These are phyloP conservation scores for Penicillium polonicum DNA, from an alignment of 2,329 filamentous ascomycete genomes.

Conservation along the genomic window DNA sequence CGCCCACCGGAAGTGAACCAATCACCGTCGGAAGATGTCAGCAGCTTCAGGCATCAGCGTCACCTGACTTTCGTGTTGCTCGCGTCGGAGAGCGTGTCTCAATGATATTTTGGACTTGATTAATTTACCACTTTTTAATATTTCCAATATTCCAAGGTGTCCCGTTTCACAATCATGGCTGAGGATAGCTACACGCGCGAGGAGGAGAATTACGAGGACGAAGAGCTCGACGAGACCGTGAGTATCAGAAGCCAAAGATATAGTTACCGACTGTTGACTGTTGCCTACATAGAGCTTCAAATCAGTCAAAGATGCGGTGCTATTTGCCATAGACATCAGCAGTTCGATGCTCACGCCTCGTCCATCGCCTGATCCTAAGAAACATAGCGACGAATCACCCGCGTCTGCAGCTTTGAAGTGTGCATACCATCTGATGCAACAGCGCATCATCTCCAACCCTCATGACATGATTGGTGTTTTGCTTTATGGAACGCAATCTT, in stretches of 20 bases:
- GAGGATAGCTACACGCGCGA: conserved; percentile 39
- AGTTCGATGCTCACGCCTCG: conserved; percentile 76
- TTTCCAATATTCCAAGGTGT: background rate
- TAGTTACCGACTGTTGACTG: conserved; percentile 3
- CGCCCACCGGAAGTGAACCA: conserved; percentile 20
- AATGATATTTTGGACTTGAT: conserved; percentile 19
- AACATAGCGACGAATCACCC: conserved; percentile 74
- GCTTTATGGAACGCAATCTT: conserved; percentile 83
- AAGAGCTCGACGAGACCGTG: conserved; percentile 49
- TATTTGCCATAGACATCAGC: conserved; percentile 93
- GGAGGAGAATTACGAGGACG: conserved; percentile 45
- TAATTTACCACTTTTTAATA: background rate
- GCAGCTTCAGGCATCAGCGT: conserved; percentile 23
- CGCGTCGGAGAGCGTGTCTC: conserved; percentile 26
- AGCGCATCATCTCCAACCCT: conserved; percentile 94
- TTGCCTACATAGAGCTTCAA: conserved; percentile 69
- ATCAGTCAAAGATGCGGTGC: conserved; percentile 92
- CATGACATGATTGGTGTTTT: conserved; percentile 97
- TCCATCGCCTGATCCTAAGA: conserved; percentile 65
- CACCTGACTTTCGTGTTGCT: conserved; percentile 40
- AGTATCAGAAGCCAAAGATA: conserved; percentile 3
- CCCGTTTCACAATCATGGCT: conserved; percentile 31
- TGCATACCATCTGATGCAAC: conserved; percentile 93
- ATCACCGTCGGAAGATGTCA: conserved; percentile 31
- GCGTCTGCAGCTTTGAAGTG: conserved; percentile 85